A percentile compares a stretch with the other conserved stretches of the same genome.
These are phyloP conservation scores for Penicillium rolfsii DNA, from an alignment of 2,329 filamentous ascomycete genomes.

Conservation along the genomic window DNA sequence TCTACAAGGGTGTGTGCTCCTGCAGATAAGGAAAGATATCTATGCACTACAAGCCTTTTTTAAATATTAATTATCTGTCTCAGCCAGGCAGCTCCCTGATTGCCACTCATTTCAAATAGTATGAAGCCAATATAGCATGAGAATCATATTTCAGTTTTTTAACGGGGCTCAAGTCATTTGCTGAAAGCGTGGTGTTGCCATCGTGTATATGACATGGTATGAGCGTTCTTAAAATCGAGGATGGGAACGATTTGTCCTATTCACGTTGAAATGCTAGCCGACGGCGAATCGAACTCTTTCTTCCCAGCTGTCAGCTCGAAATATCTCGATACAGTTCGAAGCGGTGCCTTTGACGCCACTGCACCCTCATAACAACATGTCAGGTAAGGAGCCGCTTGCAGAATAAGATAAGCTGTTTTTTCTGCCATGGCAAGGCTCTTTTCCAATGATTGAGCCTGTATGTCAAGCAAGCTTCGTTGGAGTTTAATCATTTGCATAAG, in stretches of 20 bases:
- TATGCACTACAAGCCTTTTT: too few species aligned
- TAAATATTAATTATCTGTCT: too few species aligned
- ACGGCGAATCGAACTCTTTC: neutral
- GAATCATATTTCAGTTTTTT: too few species aligned
- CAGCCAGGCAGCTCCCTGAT: too few species aligned
- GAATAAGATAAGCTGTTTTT: neutral
- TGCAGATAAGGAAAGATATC: too few species aligned
- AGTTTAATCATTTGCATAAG: neutral
- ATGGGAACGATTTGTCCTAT: neutral
- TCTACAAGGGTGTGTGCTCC: too few species aligned
- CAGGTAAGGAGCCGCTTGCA: neutral
- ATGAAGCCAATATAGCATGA: too few species aligned
- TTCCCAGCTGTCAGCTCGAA: neutral
- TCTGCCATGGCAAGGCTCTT: neutral
- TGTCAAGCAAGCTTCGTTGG: neutral
- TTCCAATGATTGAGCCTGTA: neutral
- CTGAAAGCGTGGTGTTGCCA: too few species aligned
- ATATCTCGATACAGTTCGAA: neutral
- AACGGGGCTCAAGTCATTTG: too few species aligned
- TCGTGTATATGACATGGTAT: too few species aligned
- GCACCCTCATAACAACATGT: neutral
- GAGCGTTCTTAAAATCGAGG: neutral
- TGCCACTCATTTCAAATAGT: too few species aligned
- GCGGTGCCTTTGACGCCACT: neutral
- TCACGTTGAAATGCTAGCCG: neutral